These are phyloP conservation scores for Huntiella moniliformis DNA, from an alignment of 2,329 filamentous ascomycete genomes.

Conservation along the genomic window DNA sequence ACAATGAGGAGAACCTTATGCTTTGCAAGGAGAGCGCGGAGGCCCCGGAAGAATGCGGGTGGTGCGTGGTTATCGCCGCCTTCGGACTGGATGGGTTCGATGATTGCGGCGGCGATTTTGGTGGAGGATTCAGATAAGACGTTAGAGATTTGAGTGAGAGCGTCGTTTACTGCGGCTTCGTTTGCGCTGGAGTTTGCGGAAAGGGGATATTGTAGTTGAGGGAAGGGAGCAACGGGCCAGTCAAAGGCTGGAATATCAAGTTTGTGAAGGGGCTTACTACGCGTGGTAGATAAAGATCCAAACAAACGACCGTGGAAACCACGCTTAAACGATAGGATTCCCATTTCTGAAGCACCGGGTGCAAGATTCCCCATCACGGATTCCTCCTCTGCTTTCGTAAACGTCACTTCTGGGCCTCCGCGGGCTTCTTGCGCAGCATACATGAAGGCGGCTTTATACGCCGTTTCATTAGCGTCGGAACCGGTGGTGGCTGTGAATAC, in stretches of 20 bases:
- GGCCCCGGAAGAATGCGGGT: constrained; percentile 56
- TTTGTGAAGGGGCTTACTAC: constrained; percentile 71
- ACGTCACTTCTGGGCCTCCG: constrained; percentile 49
- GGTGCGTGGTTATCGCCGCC: constrained; percentile 73
- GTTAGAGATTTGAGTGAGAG: constrained; percentile 53
- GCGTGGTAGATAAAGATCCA: constrained; percentile 58
- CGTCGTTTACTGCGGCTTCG: constrained; percentile 49
- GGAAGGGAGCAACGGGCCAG: constrained; percentile 73
- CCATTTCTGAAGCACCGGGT: constrained; percentile 55
- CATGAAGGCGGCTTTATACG: constrained; percentile 78
- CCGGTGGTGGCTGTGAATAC: constrained; percentile 67
- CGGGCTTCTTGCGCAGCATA: constrained; percentile 55
- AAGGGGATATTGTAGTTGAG: constrained; percentile 57
- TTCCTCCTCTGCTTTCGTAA: constrained; percentile 47
- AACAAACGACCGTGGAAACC: constrained; percentile 71
- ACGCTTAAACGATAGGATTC: constrained; percentile 60
- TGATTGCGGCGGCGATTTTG: constrained; percentile 53
- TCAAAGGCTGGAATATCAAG: constrained; percentile 76
- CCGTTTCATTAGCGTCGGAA: constrained; percentile 68
- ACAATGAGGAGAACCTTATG: constrained; percentile 58
- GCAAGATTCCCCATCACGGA: constrained; percentile 53
- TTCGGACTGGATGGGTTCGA: constrained; percentile 70
- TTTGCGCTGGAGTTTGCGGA: constrained; percentile 53
- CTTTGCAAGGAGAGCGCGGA: constrained; percentile 52
- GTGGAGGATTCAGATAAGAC: constrained; percentile 48